Evolutionary conservation across 164 flowering plant species (phyloP), one percentile per base, ranked within the genome.

Genomic region (Nelumbo lutea): DNA sequence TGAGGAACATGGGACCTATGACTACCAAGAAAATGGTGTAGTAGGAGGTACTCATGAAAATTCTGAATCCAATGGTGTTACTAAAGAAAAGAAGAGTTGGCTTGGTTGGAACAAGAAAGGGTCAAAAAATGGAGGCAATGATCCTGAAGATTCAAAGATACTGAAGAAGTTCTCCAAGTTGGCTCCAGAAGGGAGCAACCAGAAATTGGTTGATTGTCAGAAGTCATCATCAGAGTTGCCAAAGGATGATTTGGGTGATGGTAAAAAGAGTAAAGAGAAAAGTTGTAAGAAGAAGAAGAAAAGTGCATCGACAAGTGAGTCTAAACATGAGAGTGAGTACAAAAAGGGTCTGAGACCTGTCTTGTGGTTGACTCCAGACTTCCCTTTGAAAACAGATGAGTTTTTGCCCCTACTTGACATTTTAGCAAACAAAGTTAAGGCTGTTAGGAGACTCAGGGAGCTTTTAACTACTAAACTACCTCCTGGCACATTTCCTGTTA

Each of bases 301-400:
- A 82, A 89, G 84, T 75, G 97, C 78, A 14, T 51, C 70, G 40
- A 48, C 71, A 42, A 62, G 70, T 61, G 99, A 92, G 65, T 2
- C 88, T 71, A 95, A 95, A 82, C 81, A 72, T 72, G 99, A 92
- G 74, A 95, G 97, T 72, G 99, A 95, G 70, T 95, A 90, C 70
- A 92, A 90, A 78, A 95, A 95, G 79, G 97, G 99, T 61, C 75
- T 95, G 78, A 85, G 97, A 76, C 99, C 99, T 69, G 96, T 92
- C 61, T 77, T 95, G 65, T 95, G 97, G 97, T 80, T 95, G 82
- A 95, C 97, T 50, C 94, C 95, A 41, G 97, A 92, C 76, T 95
- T 95, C 69, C 97, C 99, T 43, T 79, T 95, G 78, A 82, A 86
- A 79, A 95, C 97, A 41, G 99, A 95, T 45, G 99, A 95, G 77